Conservation (phyloP, 495 filamentous ascomycete species). For the Penicillium argentinense region DNA sequence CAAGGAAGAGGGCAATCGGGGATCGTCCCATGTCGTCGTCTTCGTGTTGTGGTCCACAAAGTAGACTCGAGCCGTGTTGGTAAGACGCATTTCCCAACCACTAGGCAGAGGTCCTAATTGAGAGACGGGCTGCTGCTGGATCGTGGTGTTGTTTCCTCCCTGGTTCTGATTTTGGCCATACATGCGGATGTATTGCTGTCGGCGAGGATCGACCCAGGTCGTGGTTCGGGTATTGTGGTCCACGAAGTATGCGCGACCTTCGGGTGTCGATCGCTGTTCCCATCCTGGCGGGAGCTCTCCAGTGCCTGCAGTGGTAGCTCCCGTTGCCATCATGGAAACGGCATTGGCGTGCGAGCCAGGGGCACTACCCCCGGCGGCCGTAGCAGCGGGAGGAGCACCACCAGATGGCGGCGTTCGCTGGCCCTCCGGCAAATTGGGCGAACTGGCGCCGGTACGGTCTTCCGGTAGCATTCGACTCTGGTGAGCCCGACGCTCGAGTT, state of each 20-base stretch:
- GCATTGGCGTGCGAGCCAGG: slow-evolving; percentile 50
- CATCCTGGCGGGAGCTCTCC: slow-evolving; percentile 94
- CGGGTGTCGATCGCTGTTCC: slow-evolving; percentile 94
- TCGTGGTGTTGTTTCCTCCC: slow-evolving; percentile 72
- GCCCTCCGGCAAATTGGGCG: slow-evolving; percentile 72
- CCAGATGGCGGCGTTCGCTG: slow-evolving; percentile 52
- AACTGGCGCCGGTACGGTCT: slow-evolving; percentile 91
- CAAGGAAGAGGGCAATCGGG: slow-evolving; percentile 88
- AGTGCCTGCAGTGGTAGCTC: slow-evolving; percentile 89
- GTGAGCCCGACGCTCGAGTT: slow-evolving; percentile 86
- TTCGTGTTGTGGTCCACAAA: slow-evolving; percentile 99
- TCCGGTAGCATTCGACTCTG: slow-evolving; percentile 95
- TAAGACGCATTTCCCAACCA: slow-evolving; percentile 99
- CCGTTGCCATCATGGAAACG: slow-evolving; percentile 89
- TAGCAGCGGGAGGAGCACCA: slow-evolving; percentile 31
- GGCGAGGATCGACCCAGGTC: slow-evolving; percentile 98
- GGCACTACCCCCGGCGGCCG: slow-evolving; percentile 42
- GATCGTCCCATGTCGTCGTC: slow-evolving; percentile 99
- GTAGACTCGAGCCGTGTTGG: slow-evolving; percentile 95
- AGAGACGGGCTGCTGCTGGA: slow-evolving; percentile 96
- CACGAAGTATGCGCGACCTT: slow-evolving; percentile 96
- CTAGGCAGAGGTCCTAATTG: slow-evolving; percentile 95
- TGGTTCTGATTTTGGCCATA: slow-evolving; percentile 68
- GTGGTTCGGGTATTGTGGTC: slow-evolving; percentile 98
- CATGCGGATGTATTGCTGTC: slow-evolving; percentile 98